A percentile compares a stretch with the other conserved stretches of the same genome.
These are phyloP conservation scores for Senecio squalidus DNA, from an alignment of 140 eudicot genomes.

Conservation along the genomic window DNA sequence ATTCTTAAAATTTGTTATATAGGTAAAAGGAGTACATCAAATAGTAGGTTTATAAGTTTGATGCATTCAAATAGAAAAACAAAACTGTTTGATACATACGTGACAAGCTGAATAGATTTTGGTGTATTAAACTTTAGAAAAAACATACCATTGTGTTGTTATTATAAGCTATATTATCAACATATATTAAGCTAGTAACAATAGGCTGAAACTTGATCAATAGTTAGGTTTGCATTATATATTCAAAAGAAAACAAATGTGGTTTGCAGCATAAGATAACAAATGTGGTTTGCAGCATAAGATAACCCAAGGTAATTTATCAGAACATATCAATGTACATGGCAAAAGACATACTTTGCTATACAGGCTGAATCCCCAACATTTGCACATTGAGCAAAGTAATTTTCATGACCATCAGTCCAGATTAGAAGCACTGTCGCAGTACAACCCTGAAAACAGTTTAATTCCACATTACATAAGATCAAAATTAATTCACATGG, in stretches of 20 bases:
- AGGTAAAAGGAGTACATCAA: too few relatives aligned
- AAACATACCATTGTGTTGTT: not conserved
- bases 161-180: not conserved
- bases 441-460: conserved; percentile 84
- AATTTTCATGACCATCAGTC: conserved; percentile 66
- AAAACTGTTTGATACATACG: too few relatives aligned
- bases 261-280: not conserved
- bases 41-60: too few relatives aligned
- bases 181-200: not conserved
- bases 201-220: not conserved
- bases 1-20: too few relatives aligned
- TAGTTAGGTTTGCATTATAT: not conserved
- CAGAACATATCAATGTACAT: not conserved
- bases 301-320: not conserved
- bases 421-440: conserved; percentile 94
- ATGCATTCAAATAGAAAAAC: too few relatives aligned
- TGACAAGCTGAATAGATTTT: too few relatives aligned
- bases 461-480: conserved; percentile 7
- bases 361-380: conserved; percentile 98
- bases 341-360: conserved; percentile 51
- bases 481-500: not conserved
- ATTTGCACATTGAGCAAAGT: conserved; percentile 91
- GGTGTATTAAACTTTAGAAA: too few relatives aligned
- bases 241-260: not conserved
- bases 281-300: too few relatives aligned